A percentile compares a stretch with the other conserved stretches of the same genome.
These are phyloP conservation scores for Leucoagaricus sp. DNA, from an alignment of 1,284 basidiomycete species.

Conservation along the genomic window DNA sequence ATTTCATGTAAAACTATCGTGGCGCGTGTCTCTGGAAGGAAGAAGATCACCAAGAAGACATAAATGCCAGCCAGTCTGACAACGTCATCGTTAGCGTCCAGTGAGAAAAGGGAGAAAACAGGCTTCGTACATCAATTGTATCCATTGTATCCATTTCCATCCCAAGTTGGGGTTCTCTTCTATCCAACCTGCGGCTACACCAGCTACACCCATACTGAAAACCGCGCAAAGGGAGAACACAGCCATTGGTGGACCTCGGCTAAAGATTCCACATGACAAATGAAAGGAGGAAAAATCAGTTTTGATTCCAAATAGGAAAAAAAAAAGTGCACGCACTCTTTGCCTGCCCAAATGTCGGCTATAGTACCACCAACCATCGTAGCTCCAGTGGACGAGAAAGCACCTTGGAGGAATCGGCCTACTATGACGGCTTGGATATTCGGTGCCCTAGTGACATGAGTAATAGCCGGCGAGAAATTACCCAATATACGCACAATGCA, in stretches of 20 bases:
- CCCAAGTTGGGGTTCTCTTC: slow-evolving; percentile 59
- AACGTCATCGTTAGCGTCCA: not conserved
- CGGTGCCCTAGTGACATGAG: slow-evolving; percentile 42
- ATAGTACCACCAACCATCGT: slow-evolving; percentile 82
- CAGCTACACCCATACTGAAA: slow-evolving; percentile 64
- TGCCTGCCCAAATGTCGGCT: slow-evolving; percentile 66
- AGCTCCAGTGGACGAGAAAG: slow-evolving; percentile 63
- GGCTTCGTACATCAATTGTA: slow-evolving; percentile 69
- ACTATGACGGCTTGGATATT: slow-evolving; percentile 74
- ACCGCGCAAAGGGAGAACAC: slow-evolving; percentile 62
- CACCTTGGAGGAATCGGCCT: slow-evolving; percentile 68
- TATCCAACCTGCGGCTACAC: slow-evolving; percentile 69
- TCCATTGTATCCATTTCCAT: slow-evolving; percentile 87
- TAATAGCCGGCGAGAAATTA: no score
- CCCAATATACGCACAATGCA: slow-evolving; percentile 58
- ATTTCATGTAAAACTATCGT: slow-evolving; percentile 61
- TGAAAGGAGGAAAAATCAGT: no score
- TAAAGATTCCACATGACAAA: slow-evolving; percentile 27
- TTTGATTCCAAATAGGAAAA: no score
- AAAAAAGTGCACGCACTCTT: slow-evolving; percentile 44
- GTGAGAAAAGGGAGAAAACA: slow-evolving; percentile 15
- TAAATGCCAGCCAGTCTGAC: slow-evolving; percentile 35
- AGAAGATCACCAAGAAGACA: slow-evolving; percentile 43
- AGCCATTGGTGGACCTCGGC: slow-evolving; percentile 74
- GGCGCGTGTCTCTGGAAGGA: slow-evolving; percentile 66